These are phyloP conservation scores for Cetraspora pellucida DNA, from an alignment of 192 early-diverging fungal genomes.

Conservation along the genomic window DNA sequence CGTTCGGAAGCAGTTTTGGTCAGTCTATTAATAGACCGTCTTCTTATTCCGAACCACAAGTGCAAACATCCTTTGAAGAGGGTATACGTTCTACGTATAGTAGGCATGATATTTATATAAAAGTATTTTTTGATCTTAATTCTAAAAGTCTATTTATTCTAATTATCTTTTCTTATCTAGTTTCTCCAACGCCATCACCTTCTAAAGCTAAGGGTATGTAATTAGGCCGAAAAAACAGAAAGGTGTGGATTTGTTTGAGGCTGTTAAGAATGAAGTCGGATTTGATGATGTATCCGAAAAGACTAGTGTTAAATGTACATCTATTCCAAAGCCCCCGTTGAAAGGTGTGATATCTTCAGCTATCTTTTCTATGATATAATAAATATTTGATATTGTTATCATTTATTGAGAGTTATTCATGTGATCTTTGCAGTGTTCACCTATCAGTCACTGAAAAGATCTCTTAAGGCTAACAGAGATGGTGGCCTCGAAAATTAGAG, in stretches of 20 bases:
- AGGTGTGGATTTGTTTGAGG: conserved; percentile 76
- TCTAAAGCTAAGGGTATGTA: conserved; percentile 87
- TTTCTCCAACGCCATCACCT: conserved; percentile 42
- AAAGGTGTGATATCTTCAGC: background rate
- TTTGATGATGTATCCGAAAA: conserved; percentile 48
- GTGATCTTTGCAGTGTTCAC: conserved; percentile 75
- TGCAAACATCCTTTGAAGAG: conserved; percentile 32
- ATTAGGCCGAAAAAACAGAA: conserved; percentile 90
- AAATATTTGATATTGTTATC: background rate
- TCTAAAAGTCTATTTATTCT: background rate
- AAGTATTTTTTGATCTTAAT: too few species aligned
- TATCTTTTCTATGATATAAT: background rate
- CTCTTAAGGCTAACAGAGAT: conserved; percentile 81
- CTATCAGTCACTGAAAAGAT: conserved; percentile 85
- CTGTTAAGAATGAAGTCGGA: conserved; percentile 83
- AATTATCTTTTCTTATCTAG: conserved; percentile 18
- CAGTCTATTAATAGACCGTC: conserved; percentile 39
- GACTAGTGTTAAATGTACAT: conserved; percentile 22
- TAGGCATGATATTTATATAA: conserved; percentile 28
- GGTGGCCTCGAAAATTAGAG: conserved; percentile 91
- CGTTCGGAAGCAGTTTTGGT: conserved; percentile 48
- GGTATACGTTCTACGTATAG: conserved; percentile 34
- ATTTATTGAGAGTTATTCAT: background rate
- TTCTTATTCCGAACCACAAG: conserved; percentile 43
- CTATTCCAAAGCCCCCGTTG: conserved; percentile 21